These are phyloP conservation scores for Themeda triandra DNA, from an alignment of 176 grass and related monocot species.

Conservation along the genomic window DNA sequence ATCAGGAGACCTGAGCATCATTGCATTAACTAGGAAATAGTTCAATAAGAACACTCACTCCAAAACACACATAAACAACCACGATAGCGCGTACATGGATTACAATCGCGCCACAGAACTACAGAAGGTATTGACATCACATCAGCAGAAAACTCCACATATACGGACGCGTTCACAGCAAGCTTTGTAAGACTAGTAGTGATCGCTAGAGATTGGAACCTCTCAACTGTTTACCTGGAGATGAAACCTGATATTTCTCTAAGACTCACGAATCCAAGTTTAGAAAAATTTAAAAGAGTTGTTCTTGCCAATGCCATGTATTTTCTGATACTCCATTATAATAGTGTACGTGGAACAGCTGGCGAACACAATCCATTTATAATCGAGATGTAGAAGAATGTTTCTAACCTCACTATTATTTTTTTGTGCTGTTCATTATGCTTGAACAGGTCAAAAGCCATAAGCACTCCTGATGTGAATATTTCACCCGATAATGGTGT, in stretches of 20 bases:
- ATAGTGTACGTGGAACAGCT: conserved; percentile 14
- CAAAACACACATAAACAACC: neutral
- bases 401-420: conserved; percentile 3
- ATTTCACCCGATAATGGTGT: conserved; percentile 25
- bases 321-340: conserved; percentile 14
- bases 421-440: conserved; percentile 10
- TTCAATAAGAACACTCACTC: neutral
- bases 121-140: neutral
- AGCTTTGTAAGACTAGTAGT: neutral
- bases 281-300: neutral
- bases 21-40: neutral
- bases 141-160: neutral
- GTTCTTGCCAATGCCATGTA: conserved; percentile 14
- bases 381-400: neutral
- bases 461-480: conserved; percentile 48
- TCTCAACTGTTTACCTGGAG: neutral
- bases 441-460: conserved; percentile 42
- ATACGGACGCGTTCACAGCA: neutral
- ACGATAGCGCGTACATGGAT: neutral
- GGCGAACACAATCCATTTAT: neutral
- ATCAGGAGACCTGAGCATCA: neutral
- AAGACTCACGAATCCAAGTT: neutral
- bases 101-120: neutral
- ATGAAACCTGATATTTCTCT: conserved; percentile 9
- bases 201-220: neutral